Conservation (phyloP, 306 rosid species). For the Ziziphus jujuba region DNA sequence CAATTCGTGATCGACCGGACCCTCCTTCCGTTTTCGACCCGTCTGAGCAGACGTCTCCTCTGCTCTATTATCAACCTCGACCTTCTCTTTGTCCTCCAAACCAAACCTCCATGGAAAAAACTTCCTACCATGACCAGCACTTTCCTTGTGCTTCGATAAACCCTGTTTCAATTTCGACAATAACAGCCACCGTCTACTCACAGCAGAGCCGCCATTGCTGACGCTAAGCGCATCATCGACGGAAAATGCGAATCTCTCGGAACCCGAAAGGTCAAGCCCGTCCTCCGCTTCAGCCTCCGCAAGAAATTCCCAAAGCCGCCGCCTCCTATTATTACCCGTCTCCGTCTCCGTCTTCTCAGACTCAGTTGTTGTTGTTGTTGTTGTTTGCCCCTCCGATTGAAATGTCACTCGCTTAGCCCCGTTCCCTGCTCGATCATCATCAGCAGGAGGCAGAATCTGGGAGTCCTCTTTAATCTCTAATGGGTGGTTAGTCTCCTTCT, state of each 20-base stretch:
- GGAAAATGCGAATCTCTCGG: conserved; percentile 88
- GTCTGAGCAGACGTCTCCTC: conserved; percentile 48
- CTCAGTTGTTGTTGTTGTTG: no score
- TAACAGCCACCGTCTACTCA: conserved; percentile 70
- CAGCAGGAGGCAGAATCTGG: conserved; percentile 7
- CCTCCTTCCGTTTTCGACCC: conserved; percentile 69
- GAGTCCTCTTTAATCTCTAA: conserved; percentile 27
- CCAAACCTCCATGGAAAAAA: conserved; percentile 69
- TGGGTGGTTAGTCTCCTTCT: conserved; percentile 26
- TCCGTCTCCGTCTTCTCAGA: conserved; percentile 24
- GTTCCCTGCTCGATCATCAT: conserved; percentile 29
- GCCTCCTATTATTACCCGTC: conserved; percentile 56
- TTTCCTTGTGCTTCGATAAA: conserved; percentile 73
- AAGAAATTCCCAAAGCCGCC: conserved; percentile 75
- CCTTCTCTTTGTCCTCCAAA: conserved; percentile 67
- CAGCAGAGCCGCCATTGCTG: conserved; percentile 75
- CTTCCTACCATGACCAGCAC: conserved; percentile 52
- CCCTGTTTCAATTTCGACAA: conserved; percentile 78
- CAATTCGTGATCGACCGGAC: conserved; percentile 69
- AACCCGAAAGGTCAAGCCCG: conserved; percentile 92
- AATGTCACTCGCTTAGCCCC: conserved; percentile 55
- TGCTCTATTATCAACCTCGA: conserved; percentile 42
- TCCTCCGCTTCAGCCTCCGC: conserved; percentile 77
- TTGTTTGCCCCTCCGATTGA: conserved; percentile 37
- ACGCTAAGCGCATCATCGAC: conserved; percentile 85